A percentile compares a stretch with the other conserved stretches of the same genome.
Conservation (phyloP, 352 stramenopile species). For the Phytophthora fragariae region DNA sequence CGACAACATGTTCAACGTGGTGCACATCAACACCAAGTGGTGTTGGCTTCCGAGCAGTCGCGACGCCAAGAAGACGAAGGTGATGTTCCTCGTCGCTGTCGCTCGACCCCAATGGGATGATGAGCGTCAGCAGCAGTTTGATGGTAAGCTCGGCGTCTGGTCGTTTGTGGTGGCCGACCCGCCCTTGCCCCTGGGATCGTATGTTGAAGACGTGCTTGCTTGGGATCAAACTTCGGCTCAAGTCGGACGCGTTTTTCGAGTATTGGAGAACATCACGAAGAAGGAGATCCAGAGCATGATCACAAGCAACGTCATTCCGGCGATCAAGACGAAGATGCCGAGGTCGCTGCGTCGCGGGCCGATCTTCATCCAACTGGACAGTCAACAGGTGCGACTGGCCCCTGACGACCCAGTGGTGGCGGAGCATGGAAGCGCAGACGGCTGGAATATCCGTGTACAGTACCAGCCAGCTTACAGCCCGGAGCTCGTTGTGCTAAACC, state of each 20-base stretch:
- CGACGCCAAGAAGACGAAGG: constrained; percentile 45
- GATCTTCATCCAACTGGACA: constrained; percentile 50
- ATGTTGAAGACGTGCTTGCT: constrained; percentile 5
- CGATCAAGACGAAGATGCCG: constrained; percentile 48
- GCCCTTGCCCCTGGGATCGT: constrained; percentile 16
- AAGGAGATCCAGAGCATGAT: constrained; percentile 50
- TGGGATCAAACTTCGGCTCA: constrained; percentile 17
- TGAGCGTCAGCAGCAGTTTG: constrained; percentile 39
- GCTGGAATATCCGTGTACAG: constrained; percentile 50
- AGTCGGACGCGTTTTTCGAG: constrained; percentile 22
- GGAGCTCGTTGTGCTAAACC: constrained; percentile 47
- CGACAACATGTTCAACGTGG: constrained; percentile 52
- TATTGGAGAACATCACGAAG: constrained; percentile 40
- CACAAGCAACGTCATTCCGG: constrained; percentile 41
- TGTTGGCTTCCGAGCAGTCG: constrained; percentile 32
- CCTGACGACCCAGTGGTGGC: constrained; percentile 43
- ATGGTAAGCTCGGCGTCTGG: constrained; percentile 56
- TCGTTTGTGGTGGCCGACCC: constrained; percentile 35
- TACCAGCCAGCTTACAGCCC: constrained; percentile 51
- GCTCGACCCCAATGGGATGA: constrained; percentile 51
- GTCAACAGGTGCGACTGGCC: constrained; percentile 46
- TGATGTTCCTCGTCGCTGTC: constrained; percentile 54
- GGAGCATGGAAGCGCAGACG: constrained; percentile 34
- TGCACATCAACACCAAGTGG: constrained; percentile 56
- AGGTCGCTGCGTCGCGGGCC: constrained; percentile 20